Base-by-base conservation (phyloP, 140 eudicot genomes). In the Senecio squalidus region DNA sequence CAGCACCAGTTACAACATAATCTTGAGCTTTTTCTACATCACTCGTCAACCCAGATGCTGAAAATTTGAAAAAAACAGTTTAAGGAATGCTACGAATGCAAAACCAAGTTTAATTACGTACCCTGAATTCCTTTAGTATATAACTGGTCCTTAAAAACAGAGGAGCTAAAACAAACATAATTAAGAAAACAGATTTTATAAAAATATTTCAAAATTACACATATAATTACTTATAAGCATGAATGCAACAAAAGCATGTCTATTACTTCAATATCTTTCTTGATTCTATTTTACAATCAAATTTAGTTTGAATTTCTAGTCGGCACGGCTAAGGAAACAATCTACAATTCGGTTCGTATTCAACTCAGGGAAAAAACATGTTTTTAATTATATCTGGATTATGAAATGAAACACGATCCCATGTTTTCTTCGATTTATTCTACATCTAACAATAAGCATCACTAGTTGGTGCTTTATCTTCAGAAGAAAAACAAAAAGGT, bases 21-120 rank as follows among this genome's bases (percentile, higher is more conserved):
- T 60, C 75, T 51, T 69, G 69, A 51, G 75, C 68, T 60, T 69
- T 61, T 22, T 69, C 75, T 18, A 29, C 28, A 28, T 56, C 40
- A 41, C 39, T 60, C 15, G 62, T 11, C 1, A 69, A 55, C 26
- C 68, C 75, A 4, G 68, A 59, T 28, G 61, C 75, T 69, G 40
- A 58, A 24, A 20, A 50, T 28, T 21, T 26, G 2, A 40, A 23
- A 30, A 36, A 13, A 2, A 1, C 22, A 0, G 33, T 10, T 14
- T 51, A 4, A 4, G 1, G 6, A 9, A 28, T 15, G 9, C n/a
- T 29, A 55, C 28, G 30, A 15, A 16, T 34, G 15, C 16, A 18
- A 8, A 55, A 8, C 43, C 25, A 29, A 24, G 9, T 3, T 1
- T 14, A 54, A 11, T 22, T 44, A 5, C 2, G 16, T 23, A 13